Evolutionary conservation across 2,329 filamentous ascomycete genomes (phyloP).

Genomic region (Ambrosiella beaveri): DNA sequence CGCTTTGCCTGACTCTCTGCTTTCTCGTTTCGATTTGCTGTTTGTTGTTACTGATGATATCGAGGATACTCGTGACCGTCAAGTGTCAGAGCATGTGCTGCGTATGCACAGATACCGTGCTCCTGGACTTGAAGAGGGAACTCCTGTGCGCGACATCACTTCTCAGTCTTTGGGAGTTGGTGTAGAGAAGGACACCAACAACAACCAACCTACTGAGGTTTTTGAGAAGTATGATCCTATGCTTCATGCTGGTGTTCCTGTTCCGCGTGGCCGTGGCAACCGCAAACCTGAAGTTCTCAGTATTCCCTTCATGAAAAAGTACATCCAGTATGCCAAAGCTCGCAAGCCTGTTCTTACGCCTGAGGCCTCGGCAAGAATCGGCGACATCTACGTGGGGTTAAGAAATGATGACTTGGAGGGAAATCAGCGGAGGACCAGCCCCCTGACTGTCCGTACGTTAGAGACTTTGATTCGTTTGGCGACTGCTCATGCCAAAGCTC

Average conservation of each 20-base stretch:
- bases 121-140: conserved; percentile 82
- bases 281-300: conserved; percentile 77
- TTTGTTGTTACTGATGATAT: conserved; percentile 98
- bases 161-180: conserved; percentile 78
- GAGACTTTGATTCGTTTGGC: conserved; percentile 97
- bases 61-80: conserved; percentile 77
- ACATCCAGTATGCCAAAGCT: conserved; percentile 93
- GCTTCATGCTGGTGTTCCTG: conserved; percentile 78
- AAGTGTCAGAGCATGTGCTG: conserved; percentile 88
- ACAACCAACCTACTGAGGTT: conserved; percentile 66
- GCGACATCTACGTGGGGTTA: conserved; percentile 76
- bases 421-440: conserved; percentile 82
- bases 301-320: conserved; percentile 98
- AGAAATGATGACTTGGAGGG: conserved; percentile 92
- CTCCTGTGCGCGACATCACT: conserved; percentile 75
- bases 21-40: conserved; percentile 95
- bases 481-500: conserved; percentile 85
- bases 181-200: conserved; percentile 55
- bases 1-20: conserved; percentile 81
- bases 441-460: conserved; percentile 89
- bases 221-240: conserved; percentile 95
- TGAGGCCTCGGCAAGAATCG: conserved; percentile 80
- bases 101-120: conserved; percentile 94
- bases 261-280: conserved; percentile 56
- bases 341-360: conserved; percentile 81